These are phyloP conservation scores for Eimeria praecox DNA, from an alignment of 169 alveolate genomes.

Conservation along the genomic window DNA sequence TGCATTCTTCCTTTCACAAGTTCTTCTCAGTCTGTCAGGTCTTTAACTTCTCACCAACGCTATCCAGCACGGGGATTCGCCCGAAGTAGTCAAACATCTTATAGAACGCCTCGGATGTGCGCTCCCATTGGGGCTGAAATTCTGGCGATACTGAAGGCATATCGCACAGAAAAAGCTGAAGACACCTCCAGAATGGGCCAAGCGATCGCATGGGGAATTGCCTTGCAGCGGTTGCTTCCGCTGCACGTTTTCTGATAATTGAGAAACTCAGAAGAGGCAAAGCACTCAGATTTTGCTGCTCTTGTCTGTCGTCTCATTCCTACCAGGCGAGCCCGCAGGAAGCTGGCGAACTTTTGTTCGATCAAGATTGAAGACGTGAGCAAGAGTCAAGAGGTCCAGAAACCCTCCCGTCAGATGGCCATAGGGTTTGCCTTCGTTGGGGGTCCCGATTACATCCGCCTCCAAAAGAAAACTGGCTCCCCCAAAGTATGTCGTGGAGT, in stretches of 20 bases:
- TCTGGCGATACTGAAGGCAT: neutral
- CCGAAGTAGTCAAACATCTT: constrained; percentile 59
- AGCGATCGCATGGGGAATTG: no score
- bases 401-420: constrained; percentile 66
- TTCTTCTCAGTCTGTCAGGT: neutral
- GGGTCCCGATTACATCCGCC: constrained; percentile 44
- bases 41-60: neutral
- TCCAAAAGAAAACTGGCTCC: constrained; percentile 41
- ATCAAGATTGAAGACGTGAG: constrained; percentile 29
- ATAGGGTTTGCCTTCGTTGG: constrained; percentile 39
- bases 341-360: constrained; percentile 48
- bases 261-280: neutral
- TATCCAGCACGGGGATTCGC: constrained; percentile 44
- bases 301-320: neutral
- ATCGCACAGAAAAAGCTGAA: neutral
- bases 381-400: constrained; percentile 59
- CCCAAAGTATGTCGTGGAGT: constrained; percentile 45
- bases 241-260: neutral
- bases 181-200: neutral
- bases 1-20: neutral
- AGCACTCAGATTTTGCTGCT: neutral
- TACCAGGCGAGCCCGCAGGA: constrained; percentile 42
- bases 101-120: constrained; percentile 38
- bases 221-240: neutral
- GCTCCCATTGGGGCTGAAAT: constrained; percentile 40